Base-by-base conservation (phyloP, 768 basidiomycete species). In the Amanita pallidorosea region DNA sequence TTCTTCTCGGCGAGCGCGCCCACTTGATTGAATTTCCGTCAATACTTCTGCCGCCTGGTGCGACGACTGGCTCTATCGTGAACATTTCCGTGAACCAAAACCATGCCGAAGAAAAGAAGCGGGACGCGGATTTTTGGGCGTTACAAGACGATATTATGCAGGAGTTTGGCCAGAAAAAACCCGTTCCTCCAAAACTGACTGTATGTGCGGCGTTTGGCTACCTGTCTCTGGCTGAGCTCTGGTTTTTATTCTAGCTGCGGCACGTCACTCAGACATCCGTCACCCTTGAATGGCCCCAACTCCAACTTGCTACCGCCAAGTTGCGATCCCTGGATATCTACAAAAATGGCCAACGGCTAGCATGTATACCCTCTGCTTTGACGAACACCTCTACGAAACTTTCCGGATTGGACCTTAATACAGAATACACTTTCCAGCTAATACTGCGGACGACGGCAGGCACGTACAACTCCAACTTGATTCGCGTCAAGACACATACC, bases 21-120 rank as follows among this genome's bases (percentile, higher is more conserved):
- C 95, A 98, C 61, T 76, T 98, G 33, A 95, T 99, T 59, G 95
- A 99, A 67, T 99, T 98, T 65, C 96, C 96, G 1, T 98, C 96
- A 0, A 75, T 99, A 35, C 78, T 98, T 1, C 72, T 98, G 6
- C 96, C 96, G 1, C 88, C 93, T 0, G 94, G 94, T 12, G 84
- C 91, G 1, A 83, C 86, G 7, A 81, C 94, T 0, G 96, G 96
- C 5, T 96, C 92, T 17, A 97, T 99, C 57, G 90, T 99, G 58
- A 96, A 92, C 63, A 98, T 98, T 65, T 83, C 93, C 2, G 94
- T 98, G 12, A 80, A 89, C 61, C 85, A 92, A 56, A 96, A 99
- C 62, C 66, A 80, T 29, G 62, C 72, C 0, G 93, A 95, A 59
- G 96, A 99, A 64, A 79, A 83, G 57, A 77, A 81, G 55, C 79